phyloP scores from a whole-genome alignment of 2,329 filamentous ascomycete genomes.

The Eutypa lata region DNA sequence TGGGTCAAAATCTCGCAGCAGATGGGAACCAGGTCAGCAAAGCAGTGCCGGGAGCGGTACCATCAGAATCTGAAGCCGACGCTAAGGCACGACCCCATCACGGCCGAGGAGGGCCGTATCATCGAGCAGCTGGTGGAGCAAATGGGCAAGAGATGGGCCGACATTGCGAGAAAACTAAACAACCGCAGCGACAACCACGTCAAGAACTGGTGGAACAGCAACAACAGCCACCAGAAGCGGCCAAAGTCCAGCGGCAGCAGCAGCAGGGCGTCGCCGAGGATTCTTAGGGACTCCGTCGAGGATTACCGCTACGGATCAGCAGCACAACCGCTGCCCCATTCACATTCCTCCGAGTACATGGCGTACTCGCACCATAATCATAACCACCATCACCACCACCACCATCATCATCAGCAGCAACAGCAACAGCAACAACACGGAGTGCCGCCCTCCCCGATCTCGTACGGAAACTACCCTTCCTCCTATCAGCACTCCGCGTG shows the following conservation, averaged over 20 bases:
- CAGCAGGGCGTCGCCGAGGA: conserved; percentile 29
- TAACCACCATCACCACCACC: conserved; percentile 20
- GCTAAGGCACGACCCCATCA: conserved; percentile 72
- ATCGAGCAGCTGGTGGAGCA: conserved; percentile 76
- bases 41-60: conserved; percentile 92
- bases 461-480: conserved; percentile 7
- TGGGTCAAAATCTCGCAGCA: conserved; percentile 83
- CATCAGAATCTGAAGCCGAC: conserved; percentile 86
- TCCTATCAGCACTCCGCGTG: conserved; percentile 13
- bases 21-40: conserved; percentile 76
- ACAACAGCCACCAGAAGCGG: conserved; percentile 74
- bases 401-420: conserved; percentile 17
- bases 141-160: conserved; percentile 87
- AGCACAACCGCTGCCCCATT: conserved; percentile 3
- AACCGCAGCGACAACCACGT: conserved; percentile 92
- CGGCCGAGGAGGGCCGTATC: conserved; percentile 62
- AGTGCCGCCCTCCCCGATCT: conserved; percentile 12
- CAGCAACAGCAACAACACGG: conserved; percentile 16
- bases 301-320: conserved; percentile 1
- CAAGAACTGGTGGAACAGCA: conserved; percentile 98
- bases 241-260: conserved; percentile 38
- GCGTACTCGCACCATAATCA: conserved; percentile 18
- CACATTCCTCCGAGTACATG: conserved; percentile 15
- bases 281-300: conserved; percentile 28
- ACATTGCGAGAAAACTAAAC: conserved; percentile 78